phyloP scores from a whole-genome alignment of 148 eudicot species.

The Rhododendron ovatum region DNA sequence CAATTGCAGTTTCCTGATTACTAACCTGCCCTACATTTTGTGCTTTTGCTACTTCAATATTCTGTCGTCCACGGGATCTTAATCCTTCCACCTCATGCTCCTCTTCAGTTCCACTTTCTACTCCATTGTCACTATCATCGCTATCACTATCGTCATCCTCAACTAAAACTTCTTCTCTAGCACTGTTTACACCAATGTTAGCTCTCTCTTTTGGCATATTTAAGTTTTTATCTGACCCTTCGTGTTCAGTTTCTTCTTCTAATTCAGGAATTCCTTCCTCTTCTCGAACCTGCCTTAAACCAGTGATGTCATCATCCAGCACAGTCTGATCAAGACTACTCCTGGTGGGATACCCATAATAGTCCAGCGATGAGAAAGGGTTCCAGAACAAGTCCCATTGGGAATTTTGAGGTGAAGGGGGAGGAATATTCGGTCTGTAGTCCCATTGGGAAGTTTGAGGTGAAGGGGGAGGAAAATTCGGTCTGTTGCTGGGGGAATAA shows the following conservation, averaged over 20 bases:
- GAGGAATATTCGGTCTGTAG: slow-evolving; percentile 25
- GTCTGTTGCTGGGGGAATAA: slow-evolving; percentile 45
- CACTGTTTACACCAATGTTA: slow-evolving; percentile 13
- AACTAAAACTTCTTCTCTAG: slow-evolving; percentile 52
- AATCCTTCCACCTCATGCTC: slow-evolving; percentile 36
- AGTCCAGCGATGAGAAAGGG: slow-evolving; percentile 87
- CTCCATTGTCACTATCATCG: slow-evolving; percentile 23
- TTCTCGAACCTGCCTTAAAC: slow-evolving; percentile 79
- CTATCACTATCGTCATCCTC: slow-evolving; percentile 49
- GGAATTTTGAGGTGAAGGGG: slow-evolving; percentile 71
- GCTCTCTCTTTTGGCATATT: slow-evolving; percentile 32
- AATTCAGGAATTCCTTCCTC: slow-evolving; percentile 96
- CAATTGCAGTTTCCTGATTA: slow-evolving; percentile 53
- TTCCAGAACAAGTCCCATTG: slow-evolving; percentile 99
- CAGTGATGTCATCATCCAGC: slow-evolving; percentile 63
- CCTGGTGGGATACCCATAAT: slow-evolving; percentile 73
- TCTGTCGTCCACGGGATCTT: slow-evolving; percentile 32
- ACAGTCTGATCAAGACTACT: slow-evolving; percentile 53
- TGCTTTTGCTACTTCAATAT: slow-evolving; percentile 35
- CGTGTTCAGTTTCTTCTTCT: slow-evolving; percentile 88
- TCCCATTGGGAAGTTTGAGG: slow-evolving; percentile 90
- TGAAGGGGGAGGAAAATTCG: slow-evolving; percentile 61
- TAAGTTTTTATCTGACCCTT: slow-evolving; percentile 39
- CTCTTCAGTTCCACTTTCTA: slow-evolving; percentile 43
- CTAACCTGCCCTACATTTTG: slow-evolving; percentile 52